These are phyloP conservation scores for Fusarium subtropicale DNA, from an alignment of 2,329 filamentous ascomycete genomes.

Conservation along the genomic window DNA sequence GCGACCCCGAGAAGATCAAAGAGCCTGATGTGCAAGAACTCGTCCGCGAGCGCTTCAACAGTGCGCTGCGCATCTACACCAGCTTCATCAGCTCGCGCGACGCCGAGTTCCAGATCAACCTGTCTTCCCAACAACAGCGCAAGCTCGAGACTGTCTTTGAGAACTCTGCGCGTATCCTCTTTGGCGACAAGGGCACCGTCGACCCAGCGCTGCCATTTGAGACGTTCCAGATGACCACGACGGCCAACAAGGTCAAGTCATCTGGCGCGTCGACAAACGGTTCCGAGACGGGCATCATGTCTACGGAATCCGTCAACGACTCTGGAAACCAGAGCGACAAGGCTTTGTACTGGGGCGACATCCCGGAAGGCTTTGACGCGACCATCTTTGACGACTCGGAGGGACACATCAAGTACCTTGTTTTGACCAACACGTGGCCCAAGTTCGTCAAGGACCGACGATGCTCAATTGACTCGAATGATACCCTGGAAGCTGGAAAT, in stretches of 20 bases:
- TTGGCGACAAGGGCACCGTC: constrained; percentile 54
- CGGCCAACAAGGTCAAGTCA: constrained; percentile 38
- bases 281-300: constrained; percentile 44
- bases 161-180: constrained; percentile 60
- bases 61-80: constrained; percentile 59
- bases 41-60: constrained; percentile 67
- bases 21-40: constrained; percentile 47
- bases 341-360: constrained; percentile 56
- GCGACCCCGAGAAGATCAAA: constrained; percentile 40
- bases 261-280: constrained; percentile 35
- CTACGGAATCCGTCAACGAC: constrained; percentile 14
- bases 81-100: constrained; percentile 46
- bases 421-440: constrained; percentile 12
- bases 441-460: constrained; percentile 59
- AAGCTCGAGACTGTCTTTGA: constrained; percentile 69
- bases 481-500: constrained; percentile 39
- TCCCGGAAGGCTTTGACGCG: constrained; percentile 64
- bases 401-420: constrained; percentile 71
- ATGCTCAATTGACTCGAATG: constrained; percentile 49
- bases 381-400: constrained; percentile 71
- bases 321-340: constrained; percentile 41
- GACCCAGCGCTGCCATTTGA: constrained; percentile 61
- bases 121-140: constrained; percentile 67
- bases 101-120: constrained; percentile 75
- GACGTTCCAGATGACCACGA: constrained; percentile 39